Evolutionary conservation across 441 rosid genomes (phyloP).

Genomic region (Rhodomyrtus psidioides): DNA sequence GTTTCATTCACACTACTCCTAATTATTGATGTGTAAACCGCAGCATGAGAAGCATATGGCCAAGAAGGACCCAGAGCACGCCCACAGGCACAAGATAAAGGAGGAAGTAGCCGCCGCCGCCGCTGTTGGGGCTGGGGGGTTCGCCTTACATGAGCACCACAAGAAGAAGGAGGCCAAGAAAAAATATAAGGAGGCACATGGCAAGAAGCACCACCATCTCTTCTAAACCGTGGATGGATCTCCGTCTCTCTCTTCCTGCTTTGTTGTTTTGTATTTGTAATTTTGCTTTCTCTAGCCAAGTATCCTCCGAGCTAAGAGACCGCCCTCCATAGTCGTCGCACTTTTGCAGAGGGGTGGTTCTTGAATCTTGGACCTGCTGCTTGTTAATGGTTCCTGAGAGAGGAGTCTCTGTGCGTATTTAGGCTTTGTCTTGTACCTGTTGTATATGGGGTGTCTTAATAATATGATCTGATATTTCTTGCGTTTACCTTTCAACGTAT

Average conservation of each 20-base stretch:
- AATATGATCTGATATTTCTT: neutral
- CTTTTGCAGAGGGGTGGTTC: neutral
- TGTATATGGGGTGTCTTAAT: neutral
- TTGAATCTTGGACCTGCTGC: neutral
- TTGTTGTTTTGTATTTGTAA: neutral
- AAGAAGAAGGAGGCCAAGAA: conserved; percentile 43
- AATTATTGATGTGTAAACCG: too few relatives aligned
- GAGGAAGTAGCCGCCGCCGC: too few relatives aligned
- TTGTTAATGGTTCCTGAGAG: neutral
- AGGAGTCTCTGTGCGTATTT: neutral
- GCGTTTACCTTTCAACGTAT: neutral
- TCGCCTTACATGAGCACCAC: too few relatives aligned
- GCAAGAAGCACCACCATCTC: conserved; percentile 49
- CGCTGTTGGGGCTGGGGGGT: too few relatives aligned
- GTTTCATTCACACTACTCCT: too few relatives aligned
- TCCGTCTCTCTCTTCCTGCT: neutral
- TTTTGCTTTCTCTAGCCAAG: neutral
- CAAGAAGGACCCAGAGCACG: too few relatives aligned
- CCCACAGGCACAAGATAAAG: too few relatives aligned
- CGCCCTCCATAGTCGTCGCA: neutral
- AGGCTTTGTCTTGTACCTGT: neutral
- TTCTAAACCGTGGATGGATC: conserved; percentile 3
- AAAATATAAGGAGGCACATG: conserved; percentile 32
- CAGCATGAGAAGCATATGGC: too few relatives aligned
- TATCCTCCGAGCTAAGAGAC: neutral